A percentile compares a stretch with the other conserved stretches of the same genome.
phyloP scores from a whole-genome alignment of 164 flowering plant genomes.

The Cinnamomum chago region DNA sequence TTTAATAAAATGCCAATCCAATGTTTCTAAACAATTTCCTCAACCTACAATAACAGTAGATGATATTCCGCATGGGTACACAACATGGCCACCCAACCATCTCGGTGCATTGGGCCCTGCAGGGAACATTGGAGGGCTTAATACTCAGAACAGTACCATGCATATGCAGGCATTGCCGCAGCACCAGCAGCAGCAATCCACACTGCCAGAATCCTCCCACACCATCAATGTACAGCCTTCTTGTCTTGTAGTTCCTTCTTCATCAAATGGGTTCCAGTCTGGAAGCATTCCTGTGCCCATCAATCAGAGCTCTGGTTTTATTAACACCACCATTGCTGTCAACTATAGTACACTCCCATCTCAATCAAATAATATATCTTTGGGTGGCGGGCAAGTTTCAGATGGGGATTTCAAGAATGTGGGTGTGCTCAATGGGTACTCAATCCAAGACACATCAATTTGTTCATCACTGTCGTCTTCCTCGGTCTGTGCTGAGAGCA shows the following conservation, averaged over 20 bases:
- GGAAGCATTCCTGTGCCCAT: conserved; percentile 43
- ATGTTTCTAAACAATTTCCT: conserved; percentile 38
- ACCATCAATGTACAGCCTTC: conserved; percentile 72
- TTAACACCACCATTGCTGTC: conserved; percentile 21
- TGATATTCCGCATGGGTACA: conserved; percentile 39
- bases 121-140: conserved; percentile 29
- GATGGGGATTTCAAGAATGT: conserved; percentile 30
- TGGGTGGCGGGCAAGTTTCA: conserved; percentile 32
- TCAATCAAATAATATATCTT: conserved; percentile 35
- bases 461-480: conserved; percentile 40
- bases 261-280: conserved; percentile 36
- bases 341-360: conserved; percentile 41
- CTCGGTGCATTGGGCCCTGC: conserved; percentile 31
- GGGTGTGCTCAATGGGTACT: conserved; percentile 33
- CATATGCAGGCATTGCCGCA: conserved; percentile 43
- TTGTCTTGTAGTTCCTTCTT: conserved; percentile 59
- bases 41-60: conserved; percentile 36
- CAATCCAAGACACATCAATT: conserved; percentile 27
- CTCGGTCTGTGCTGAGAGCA: conserved; percentile 31
- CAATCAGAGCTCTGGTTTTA: conserved; percentile 36
- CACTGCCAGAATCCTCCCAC: conserved; percentile 36
- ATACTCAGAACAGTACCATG: conserved; percentile 34
- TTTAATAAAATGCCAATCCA: conserved; percentile 43
- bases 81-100: conserved; percentile 46
- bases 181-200: conserved; percentile 27